These are phyloP conservation scores for Leishmania guyanensis DNA, from an alignment of 208 protist genomes.

Conservation along the genomic window DNA sequence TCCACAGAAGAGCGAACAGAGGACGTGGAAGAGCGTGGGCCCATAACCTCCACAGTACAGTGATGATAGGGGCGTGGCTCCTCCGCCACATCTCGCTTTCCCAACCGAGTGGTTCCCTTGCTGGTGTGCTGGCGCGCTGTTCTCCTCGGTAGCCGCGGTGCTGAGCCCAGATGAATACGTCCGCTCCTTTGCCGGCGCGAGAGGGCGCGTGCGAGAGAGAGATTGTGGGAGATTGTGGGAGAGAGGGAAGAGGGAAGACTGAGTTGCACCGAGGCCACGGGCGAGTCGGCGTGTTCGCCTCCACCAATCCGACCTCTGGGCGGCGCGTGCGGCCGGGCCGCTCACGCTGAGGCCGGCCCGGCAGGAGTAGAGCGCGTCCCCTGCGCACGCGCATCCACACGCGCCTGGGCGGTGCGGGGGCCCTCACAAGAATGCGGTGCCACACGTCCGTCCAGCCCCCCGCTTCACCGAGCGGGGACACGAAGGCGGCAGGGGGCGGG, in stretches of 20 bases:
- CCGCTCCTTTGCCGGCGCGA: not conserved
- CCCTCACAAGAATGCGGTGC: no score
- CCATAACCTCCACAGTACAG: not conserved
- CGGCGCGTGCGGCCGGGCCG: no score
- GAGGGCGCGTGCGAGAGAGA: not conserved
- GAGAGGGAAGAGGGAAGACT: not conserved
- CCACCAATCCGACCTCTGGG: no score
- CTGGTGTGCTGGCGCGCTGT: not conserved
- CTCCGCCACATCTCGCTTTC: not conserved
- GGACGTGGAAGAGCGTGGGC: not conserved
- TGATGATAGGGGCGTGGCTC: not conserved
- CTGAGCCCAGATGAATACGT: not conserved
- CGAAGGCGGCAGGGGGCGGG: no score
- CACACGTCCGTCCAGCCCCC: not conserved
- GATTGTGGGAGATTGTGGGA: not conserved
- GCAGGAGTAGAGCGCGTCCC: no score
- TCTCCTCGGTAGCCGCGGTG: no score
- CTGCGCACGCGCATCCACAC: no score
- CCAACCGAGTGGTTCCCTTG: not conserved
- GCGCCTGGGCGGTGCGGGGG: not conserved
- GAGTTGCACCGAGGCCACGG: not conserved
- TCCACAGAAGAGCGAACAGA: not conserved
- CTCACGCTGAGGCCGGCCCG: no score
- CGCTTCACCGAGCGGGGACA: not conserved
- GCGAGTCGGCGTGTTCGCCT: no score